Conservation (phyloP, 306 rosid genomes). For the Malus sylvestris region DNA sequence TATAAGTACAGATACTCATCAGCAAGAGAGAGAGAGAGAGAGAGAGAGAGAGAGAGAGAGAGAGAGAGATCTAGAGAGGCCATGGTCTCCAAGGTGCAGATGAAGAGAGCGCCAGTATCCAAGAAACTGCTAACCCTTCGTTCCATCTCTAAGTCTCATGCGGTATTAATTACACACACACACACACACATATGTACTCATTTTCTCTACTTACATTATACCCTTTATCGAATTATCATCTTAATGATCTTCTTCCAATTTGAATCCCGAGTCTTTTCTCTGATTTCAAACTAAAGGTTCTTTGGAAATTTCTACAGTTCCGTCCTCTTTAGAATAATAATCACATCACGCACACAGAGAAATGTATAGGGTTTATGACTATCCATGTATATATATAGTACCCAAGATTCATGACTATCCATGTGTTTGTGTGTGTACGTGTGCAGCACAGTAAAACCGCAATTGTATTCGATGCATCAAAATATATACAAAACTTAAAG, state of each 20-base stretch:
- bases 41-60: constrained; percentile 3
- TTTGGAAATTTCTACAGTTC: background rate
- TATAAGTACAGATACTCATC: background rate
- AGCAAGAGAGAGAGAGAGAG: background rate
- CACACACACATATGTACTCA: background rate
- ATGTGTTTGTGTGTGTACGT: background rate
- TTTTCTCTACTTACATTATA: background rate
- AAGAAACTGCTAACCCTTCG: constrained; percentile 51
- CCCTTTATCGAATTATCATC: background rate
- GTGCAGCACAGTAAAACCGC: constrained; percentile 30
- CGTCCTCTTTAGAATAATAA: background rate
- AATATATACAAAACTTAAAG: constrained; percentile 35
- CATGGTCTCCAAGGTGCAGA: constrained; percentile 57
- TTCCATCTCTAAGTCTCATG: constrained; percentile 38
- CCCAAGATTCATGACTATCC: background rate
- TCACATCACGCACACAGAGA: background rate
- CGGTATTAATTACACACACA: constrained; percentile 16
- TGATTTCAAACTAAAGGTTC: background rate
- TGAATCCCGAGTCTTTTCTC: background rate
- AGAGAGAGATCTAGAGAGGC: constrained; percentile 4
- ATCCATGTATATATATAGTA: background rate
- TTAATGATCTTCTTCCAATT: background rate
- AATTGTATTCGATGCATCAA: constrained; percentile 28
- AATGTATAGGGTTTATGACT: too few species aligned
- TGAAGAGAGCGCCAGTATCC: constrained; percentile 32